These are phyloP conservation scores for Sphaceloma murrayae DNA, from an alignment of 2,329 filamentous ascomycete genomes.

Conservation along the genomic window DNA sequence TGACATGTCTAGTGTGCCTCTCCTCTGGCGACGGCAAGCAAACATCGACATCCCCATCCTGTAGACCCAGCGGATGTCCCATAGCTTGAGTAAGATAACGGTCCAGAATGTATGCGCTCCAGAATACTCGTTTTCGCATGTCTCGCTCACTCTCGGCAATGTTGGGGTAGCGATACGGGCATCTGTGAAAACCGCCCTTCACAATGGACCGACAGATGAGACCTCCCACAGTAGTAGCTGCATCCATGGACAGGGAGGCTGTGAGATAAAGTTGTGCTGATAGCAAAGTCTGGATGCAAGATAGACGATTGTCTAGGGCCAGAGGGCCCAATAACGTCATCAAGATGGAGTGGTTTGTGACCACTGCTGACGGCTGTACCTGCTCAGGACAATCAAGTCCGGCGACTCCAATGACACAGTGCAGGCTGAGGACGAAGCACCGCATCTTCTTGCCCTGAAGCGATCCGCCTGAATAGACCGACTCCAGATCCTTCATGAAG, in stretches of 20 bases:
- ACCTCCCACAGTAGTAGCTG: constrained; percentile 42
- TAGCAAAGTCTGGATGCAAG: constrained; percentile 42
- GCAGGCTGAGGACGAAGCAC: constrained; percentile 35
- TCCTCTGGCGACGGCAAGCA: constrained; percentile 28
- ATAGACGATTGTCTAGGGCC: constrained; percentile 35
- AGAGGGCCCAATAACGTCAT: constrained; percentile 32
- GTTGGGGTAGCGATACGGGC: constrained; percentile 40
- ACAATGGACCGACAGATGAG: constrained; percentile 40
- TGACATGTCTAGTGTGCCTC: constrained; percentile 20
- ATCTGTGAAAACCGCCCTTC: constrained; percentile 44
- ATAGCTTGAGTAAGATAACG: constrained; percentile 31
- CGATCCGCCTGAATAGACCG: constrained; percentile 35
- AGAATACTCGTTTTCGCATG: constrained; percentile 36
- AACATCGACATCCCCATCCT: constrained; percentile 33
- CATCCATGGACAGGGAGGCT: constrained; percentile 40
- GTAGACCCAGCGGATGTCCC: constrained; percentile 31
- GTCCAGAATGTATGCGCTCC: constrained; percentile 34
- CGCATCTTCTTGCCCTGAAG: constrained; percentile 21
- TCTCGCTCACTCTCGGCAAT: constrained; percentile 24
- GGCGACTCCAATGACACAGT: constrained; percentile 45
- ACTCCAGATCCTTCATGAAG: constrained; percentile 39
- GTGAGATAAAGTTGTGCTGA: constrained; percentile 42
- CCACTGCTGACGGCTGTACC: constrained; percentile 23
- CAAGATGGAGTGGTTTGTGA: constrained; percentile 31
- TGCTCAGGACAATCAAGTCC: constrained; percentile 29